Conservation (phyloP, 2,329 filamentous ascomycete species). For the Mycosphaerella sp. region DNA sequence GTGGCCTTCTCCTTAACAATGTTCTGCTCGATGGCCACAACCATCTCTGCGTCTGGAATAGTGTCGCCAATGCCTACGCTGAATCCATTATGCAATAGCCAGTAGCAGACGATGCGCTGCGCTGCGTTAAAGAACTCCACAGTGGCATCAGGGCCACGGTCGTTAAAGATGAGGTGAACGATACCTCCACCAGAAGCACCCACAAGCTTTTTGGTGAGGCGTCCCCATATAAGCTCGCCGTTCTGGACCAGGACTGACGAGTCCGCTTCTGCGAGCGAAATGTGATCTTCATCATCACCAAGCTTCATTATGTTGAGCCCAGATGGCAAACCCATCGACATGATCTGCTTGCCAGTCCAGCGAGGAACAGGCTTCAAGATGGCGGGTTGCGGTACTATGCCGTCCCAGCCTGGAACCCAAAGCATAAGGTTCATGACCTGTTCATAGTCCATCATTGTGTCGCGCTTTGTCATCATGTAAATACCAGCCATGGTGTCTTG, state of each 20-base stretch:
- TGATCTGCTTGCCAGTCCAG: slow-evolving; percentile 98
- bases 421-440: slow-evolving; percentile 95
- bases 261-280: slow-evolving; percentile 43
- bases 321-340: slow-evolving; percentile 83
- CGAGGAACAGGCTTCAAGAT: slow-evolving; percentile 86
- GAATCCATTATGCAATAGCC: slow-evolving; percentile 92
- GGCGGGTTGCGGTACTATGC: slow-evolving; percentile 85
- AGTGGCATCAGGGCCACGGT: slow-evolving; percentile 75
- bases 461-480: slow-evolving; percentile 92
- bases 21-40: slow-evolving; percentile 73
- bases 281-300: slow-evolving; percentile 27
- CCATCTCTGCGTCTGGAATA: slow-evolving; percentile 80
- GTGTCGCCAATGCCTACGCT: slow-evolving; percentile 99
- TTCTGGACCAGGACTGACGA: slow-evolving; percentile 69
- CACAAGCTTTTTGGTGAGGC: slow-evolving; percentile 88
- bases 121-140: slow-evolving; percentile 95
- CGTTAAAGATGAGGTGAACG: slow-evolving; percentile 93
- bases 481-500: slow-evolving; percentile 95
- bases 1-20: slow-evolving; percentile 76
- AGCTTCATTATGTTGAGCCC: slow-evolving; percentile 72
- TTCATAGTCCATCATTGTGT: slow-evolving; percentile 84
- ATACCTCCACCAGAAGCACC: slow-evolving; percentile 87
- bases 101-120: slow-evolving; percentile 93
- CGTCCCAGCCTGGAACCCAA: slow-evolving; percentile 98
- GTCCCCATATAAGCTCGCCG: slow-evolving; percentile 83